Base-by-base conservation (phyloP, 345 rosid genomes). In the Erysimum cheiranthoides region DNA sequence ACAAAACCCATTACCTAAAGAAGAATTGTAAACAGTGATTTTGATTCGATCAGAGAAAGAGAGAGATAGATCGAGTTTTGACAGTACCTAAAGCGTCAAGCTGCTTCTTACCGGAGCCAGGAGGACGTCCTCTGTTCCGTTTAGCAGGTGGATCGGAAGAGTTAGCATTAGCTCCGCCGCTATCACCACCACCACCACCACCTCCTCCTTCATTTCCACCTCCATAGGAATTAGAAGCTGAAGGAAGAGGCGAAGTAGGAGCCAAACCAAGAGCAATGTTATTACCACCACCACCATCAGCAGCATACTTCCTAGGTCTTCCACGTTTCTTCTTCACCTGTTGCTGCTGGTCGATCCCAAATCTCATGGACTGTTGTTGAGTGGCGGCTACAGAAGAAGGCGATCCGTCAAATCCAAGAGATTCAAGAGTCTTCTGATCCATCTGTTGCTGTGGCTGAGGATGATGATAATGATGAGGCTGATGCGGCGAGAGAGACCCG, bases 101-200 rank as follows among this genome's bases (percentile, higher is more conserved):
- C 82, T 95, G 99, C 77, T 80, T 90, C 76, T 92, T 95, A 49
- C 88, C 97, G 9, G 97, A 83, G 38, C 99, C 98, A 12, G 98
- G 96, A 10, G 99, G 99, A 79, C 99, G 76, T 57, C 99, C 99
- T 11, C 97, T 79, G 60, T 85, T 82, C 57, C 84, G 84, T 84
- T 96, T 96, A 21, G 83, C 61, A 1, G 86, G 77, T 21, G 86
- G 84, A 27, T 90, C 92, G 2, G 95, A 84, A 7, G 84, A 83
- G 11, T 80, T 76, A 0, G 75, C 66, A 8, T 73, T 64, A 38
- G 65, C 78, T 18, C 81, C 84, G 0, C 72, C 71, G 10, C 76
- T 50, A 50, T 50, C 81, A 49, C 58, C 42, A 72, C 32, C 76
- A 38, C 77, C 68, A 17, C 73, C 78, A 42, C 80, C 82, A 36